These are phyloP conservation scores for Naegleria gruberi DNA, from an alignment of 208 protist genomes.

Conservation along the genomic window DNA sequence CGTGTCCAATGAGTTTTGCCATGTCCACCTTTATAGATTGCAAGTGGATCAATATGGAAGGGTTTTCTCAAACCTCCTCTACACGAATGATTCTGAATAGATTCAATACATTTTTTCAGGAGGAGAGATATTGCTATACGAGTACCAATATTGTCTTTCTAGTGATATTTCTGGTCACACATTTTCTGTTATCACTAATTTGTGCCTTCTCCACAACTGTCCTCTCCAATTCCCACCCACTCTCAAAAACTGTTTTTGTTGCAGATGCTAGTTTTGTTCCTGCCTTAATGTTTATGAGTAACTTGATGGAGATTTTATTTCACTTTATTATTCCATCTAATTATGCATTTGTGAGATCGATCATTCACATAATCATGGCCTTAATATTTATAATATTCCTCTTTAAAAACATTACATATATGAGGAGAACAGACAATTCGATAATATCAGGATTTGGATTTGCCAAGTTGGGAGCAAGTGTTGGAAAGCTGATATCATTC, in stretches of 20 bases:
- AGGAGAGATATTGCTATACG: neutral
- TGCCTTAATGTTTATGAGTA: too few relatives aligned
- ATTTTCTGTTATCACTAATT: neutral
- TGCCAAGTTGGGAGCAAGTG: neutral
- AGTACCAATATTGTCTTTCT: neutral
- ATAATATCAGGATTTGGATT: neutral
- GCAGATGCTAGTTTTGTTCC: too few relatives aligned
- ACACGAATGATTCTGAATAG: too few relatives aligned
- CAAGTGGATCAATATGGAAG: neutral
- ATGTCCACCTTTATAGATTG: neutral
- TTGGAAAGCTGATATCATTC: neutral
- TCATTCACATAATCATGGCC: neutral
- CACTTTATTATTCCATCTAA: neutral
- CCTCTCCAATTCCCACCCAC: neutral
- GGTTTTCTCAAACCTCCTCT: too few relatives aligned
- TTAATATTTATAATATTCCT: neutral
- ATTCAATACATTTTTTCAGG: neutral
- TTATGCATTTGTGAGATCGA: neutral
- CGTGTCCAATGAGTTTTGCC: neutral
- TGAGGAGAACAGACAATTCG: neutral
- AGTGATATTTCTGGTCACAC: neutral
- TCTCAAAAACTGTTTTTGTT: neutral
- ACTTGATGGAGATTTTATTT: neutral
- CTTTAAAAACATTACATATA: neutral
- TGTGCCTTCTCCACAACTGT: neutral